Evolutionary conservation across 805 yeast genomes (phyloP).

Genomic region (Candida broadrunensis): DNA sequence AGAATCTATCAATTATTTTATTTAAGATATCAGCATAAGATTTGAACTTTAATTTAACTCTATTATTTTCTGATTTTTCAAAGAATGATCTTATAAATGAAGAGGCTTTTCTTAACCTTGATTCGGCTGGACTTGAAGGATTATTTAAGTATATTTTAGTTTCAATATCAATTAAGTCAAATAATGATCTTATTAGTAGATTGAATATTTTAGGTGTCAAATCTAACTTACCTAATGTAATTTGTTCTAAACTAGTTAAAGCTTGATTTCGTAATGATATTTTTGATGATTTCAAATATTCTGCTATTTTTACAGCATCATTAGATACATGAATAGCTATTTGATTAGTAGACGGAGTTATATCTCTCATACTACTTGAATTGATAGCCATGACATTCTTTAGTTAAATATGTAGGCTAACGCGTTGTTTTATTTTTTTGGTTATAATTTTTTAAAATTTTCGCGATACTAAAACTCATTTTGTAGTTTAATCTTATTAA

Average conservation of each 20-base stretch:
- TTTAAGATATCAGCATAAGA: conserved; percentile 15
- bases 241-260: conserved; percentile 22
- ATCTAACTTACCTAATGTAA: conserved; percentile 15
- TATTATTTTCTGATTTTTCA: conserved; percentile 10
- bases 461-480: no score
- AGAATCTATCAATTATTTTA: conserved; percentile 16
- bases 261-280: conserved; percentile 56
- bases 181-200: conserved; percentile 19
- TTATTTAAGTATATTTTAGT: conserved; percentile 20
- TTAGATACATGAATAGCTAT: not conserved
- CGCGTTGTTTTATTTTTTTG: no score
- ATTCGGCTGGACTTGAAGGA: conserved; percentile 20
- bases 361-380: no score
- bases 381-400: no score
- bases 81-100: conserved; percentile 25
- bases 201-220: conserved; percentile 19
- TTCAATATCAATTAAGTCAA: conserved; percentile 35
- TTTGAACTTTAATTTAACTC: conserved; percentile 17
- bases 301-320: conserved; percentile 9
- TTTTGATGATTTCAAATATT: conserved; percentile 44
- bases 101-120: conserved; percentile 28
- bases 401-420: no score
- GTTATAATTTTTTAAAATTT: no score
- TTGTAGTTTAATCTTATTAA: no score
- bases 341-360: no score